Conservation (phyloP, 1,284 basidiomycete species). For the Xanthoconium separans region DNA sequence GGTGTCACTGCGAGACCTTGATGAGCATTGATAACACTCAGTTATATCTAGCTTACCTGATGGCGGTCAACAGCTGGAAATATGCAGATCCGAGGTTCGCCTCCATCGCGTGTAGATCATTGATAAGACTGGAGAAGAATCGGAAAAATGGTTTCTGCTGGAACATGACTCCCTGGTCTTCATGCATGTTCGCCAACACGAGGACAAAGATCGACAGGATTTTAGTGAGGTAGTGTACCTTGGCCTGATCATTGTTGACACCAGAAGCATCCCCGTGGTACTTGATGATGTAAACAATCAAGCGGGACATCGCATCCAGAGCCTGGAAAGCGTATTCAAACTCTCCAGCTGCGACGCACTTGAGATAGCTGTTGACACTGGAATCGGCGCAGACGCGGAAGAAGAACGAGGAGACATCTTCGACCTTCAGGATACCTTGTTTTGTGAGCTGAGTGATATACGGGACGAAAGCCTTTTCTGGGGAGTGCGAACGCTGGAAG, state of each 20-base stretch:
- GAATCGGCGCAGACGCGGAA: slow-evolving; percentile 98
- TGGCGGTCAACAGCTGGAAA: slow-evolving; percentile 84
- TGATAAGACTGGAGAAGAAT: slow-evolving; percentile 96
- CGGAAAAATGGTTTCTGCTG: slow-evolving; percentile 99
- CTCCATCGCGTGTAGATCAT: slow-evolving; percentile 87
- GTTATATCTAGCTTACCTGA: slow-evolving; percentile 57
- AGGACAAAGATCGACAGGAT: slow-evolving; percentile 97
- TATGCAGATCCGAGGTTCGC: slow-evolving; percentile 83
- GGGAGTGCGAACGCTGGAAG: slow-evolving; percentile 86
- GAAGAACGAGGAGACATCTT: slow-evolving; percentile 97
- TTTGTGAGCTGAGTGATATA: slow-evolving; percentile 96
- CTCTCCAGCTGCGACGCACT: slow-evolving; percentile 79
- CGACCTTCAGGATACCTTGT: slow-evolving; percentile 94
- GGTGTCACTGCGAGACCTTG: slow-evolving; percentile 66
- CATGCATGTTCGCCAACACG: slow-evolving; percentile 92
- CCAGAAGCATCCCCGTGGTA: slow-evolving; percentile 94
- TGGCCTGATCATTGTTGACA: slow-evolving; percentile 88
- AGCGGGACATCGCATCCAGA: slow-evolving; percentile 91
- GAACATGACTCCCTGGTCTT: slow-evolving; percentile 89
- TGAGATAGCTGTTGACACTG: slow-evolving; percentile 90
- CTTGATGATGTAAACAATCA: slow-evolving; percentile 99
- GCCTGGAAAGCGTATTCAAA: slow-evolving; percentile 85
- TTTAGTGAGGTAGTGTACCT: slow-evolving; percentile 97
- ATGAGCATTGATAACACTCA: slow-evolving; percentile 16
- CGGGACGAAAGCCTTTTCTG: slow-evolving; percentile 96